phyloP scores from a whole-genome alignment of 2,329 filamentous ascomycete species.

The Westerdykella ornata region DNA sequence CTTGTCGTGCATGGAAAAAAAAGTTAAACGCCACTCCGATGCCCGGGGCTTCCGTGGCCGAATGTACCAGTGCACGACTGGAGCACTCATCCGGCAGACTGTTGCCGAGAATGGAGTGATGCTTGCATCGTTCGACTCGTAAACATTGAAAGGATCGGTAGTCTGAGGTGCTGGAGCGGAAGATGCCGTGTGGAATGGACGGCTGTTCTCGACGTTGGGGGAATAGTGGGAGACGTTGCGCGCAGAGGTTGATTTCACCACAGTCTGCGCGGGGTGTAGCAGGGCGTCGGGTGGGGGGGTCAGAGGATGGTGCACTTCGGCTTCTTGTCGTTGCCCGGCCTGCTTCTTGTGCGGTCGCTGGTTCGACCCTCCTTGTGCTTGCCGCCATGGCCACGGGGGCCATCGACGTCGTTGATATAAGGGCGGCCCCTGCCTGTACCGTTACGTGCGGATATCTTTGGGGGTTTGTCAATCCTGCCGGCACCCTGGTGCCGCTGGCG shows the following conservation, averaged over 20 bases:
- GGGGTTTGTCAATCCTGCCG: slow-evolving; percentile 10
- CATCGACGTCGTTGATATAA: slow-evolving; percentile 6
- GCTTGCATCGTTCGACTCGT: slow-evolving; percentile 8
- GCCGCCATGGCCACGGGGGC: slow-evolving; percentile 7
- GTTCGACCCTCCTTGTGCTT: slow-evolving; percentile 8
- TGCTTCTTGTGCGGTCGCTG: slow-evolving; percentile 11
- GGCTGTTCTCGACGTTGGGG: neutral
- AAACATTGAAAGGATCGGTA: neutral
- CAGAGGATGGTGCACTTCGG: slow-evolving; percentile 34
- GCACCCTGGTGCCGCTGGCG: slow-evolving; percentile 60
- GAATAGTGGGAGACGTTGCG: neutral
- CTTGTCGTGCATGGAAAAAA: slow-evolving; percentile 15
- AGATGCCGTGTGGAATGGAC: neutral
- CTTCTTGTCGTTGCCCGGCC: slow-evolving; percentile 16
- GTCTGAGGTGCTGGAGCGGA: neutral
- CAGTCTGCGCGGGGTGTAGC: no score
- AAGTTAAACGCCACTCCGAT: slow-evolving; percentile 32
- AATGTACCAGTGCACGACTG: slow-evolving; percentile 27
- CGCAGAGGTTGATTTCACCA: no score
- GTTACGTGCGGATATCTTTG: slow-evolving; percentile 1
- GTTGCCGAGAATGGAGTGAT: slow-evolving; percentile 4
- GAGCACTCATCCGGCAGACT: slow-evolving; percentile 15
- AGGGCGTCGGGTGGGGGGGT: slow-evolving; percentile 4
- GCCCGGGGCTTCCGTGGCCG: slow-evolving; percentile 28
- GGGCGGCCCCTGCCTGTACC: slow-evolving; percentile 1